These are phyloP conservation scores for Russula sp. DNA, from an alignment of 768 basidiomycete genomes.

Conservation along the genomic window DNA sequence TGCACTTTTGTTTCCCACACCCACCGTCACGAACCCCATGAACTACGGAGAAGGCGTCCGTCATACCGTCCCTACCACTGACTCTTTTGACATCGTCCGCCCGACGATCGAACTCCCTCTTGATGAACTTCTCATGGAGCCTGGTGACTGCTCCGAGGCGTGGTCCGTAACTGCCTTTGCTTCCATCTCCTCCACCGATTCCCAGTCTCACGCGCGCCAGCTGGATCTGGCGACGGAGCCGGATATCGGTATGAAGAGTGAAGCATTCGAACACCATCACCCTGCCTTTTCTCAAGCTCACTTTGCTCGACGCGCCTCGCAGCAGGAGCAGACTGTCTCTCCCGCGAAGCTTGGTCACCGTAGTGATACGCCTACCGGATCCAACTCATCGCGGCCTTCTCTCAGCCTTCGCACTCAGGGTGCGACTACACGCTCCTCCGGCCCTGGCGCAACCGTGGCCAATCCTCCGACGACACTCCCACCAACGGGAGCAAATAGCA, in stretches of 20 bases:
- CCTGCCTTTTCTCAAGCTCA: conserved; percentile 33
- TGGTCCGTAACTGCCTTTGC: conserved; percentile 27
- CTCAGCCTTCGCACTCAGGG: conserved; percentile 21
- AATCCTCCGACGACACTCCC: conserved; percentile 24
- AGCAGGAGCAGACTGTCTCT: conserved; percentile 44
- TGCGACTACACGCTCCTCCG: conserved; percentile 43
- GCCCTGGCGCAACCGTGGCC: conserved; percentile 51
- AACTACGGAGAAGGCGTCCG: conserved; percentile 75
- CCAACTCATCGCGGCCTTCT: conserved; percentile 1
- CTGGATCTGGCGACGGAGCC: conserved; percentile 27
- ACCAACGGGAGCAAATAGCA: conserved; percentile 25
- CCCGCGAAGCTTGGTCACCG: conserved; percentile 53
- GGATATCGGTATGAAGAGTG: conserved; percentile 29
- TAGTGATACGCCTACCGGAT: conserved; percentile 2
- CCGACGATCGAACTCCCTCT: conserved; percentile 83
- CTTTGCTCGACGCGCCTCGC: conserved; percentile 38
- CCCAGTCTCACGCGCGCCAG: conserved; percentile 20
- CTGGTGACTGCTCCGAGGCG: conserved; percentile 30
- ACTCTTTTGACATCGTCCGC: conserved; percentile 56
- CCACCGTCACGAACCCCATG: conserved; percentile 60
- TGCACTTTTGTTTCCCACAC: conserved; percentile 62
- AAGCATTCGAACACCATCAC: conserved; percentile 27
- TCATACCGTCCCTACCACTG: conserved; percentile 37
- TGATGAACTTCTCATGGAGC: conserved; percentile 67
- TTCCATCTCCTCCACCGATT: conserved; percentile 5